Evolutionary conservation across 768 basidiomycete species (phyloP).

Genomic region (Boletus rufocinnamomeus): DNA sequence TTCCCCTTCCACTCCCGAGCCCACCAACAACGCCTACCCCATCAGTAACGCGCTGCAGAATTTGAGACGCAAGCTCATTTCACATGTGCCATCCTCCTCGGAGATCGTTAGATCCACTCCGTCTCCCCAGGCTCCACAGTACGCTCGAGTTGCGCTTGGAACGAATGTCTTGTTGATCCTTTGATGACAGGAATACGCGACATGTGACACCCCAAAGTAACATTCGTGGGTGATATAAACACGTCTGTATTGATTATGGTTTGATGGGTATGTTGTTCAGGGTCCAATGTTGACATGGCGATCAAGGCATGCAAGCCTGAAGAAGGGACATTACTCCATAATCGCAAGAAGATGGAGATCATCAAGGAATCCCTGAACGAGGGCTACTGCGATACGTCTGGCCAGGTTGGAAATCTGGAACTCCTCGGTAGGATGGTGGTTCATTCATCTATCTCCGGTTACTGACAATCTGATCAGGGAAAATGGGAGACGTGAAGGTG

Average conservation of each 20-base stretch:
- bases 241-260: background rate
- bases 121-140: constrained; percentile 24
- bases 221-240: constrained; percentile 39
- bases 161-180: background rate
- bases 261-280: constrained; percentile 13
- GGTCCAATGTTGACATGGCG: constrained; percentile 71
- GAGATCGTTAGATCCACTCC: constrained; percentile 17
- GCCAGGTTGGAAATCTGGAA: constrained; percentile 58
- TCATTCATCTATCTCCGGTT: background rate
- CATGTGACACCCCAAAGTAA: constrained; percentile 44
- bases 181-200: constrained; percentile 20
- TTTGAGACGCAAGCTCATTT: constrained; percentile 29
- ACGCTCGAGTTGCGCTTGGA: background rate
- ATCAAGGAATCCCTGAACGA: constrained; percentile 78
- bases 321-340: constrained; percentile 58
- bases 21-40: constrained; percentile 4
- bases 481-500: constrained; percentile 62
- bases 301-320: constrained; percentile 74
- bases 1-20: constrained; percentile 5
- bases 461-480: constrained; percentile 41
- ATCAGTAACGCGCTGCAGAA: constrained; percentile 28
- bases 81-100: constrained; percentile 22
- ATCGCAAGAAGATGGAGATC: constrained; percentile 65
- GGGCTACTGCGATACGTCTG: constrained; percentile 81
- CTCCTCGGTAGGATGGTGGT: constrained; percentile 51